phyloP scores from a whole-genome alignment of 768 basidiomycete species.

The Suillus fuscotomentosus region DNA sequence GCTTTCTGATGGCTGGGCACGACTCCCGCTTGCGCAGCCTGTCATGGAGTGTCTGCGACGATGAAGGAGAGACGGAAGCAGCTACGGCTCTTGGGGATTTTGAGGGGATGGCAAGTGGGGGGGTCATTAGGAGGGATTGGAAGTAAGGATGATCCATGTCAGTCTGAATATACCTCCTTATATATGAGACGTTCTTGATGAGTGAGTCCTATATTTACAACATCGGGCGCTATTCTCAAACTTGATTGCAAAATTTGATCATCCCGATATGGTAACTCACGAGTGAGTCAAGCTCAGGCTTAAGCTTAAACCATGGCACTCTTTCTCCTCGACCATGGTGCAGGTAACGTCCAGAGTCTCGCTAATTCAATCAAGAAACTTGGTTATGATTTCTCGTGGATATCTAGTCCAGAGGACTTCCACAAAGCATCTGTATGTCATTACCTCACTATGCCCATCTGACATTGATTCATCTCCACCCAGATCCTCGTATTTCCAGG shows the following conservation, averaged over 20 bases:
- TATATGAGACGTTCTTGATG: slow-evolving; percentile 8
- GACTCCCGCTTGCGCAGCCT: slow-evolving; percentile 40
- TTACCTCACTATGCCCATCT: slow-evolving; percentile 4
- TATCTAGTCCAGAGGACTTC: slow-evolving; percentile 78
- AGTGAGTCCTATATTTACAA: not conserved
- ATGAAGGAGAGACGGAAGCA: slow-evolving; percentile 54
- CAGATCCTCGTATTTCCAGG: slow-evolving; percentile 97
- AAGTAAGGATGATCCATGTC: slow-evolving; percentile 16
- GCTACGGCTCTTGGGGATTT: slow-evolving; percentile 35
- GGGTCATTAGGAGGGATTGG: slow-evolving; percentile 38
- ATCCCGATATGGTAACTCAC: slow-evolving; percentile 9
- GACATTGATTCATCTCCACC: slow-evolving; percentile 12
- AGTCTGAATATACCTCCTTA: slow-evolving; percentile 5
- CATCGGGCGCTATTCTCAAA: not conserved
- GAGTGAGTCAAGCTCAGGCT: not conserved
- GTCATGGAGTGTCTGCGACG: slow-evolving; percentile 42
- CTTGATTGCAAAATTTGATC: slow-evolving; percentile 1
- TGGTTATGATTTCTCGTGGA: slow-evolving; percentile 89
- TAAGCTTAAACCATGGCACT: slow-evolving; percentile 45
- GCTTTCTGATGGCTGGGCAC: slow-evolving; percentile 42
- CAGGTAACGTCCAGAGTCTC: slow-evolving; percentile 91
- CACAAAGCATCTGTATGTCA: slow-evolving; percentile 81
- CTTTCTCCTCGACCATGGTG: slow-evolving; percentile 95
- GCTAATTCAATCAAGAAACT: slow-evolving; percentile 87
- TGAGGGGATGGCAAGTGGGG: slow-evolving; percentile 43